Evolutionary conservation across 2,329 filamentous ascomycete genomes (phyloP).

Genomic region (Fusarium sp.): DNA sequence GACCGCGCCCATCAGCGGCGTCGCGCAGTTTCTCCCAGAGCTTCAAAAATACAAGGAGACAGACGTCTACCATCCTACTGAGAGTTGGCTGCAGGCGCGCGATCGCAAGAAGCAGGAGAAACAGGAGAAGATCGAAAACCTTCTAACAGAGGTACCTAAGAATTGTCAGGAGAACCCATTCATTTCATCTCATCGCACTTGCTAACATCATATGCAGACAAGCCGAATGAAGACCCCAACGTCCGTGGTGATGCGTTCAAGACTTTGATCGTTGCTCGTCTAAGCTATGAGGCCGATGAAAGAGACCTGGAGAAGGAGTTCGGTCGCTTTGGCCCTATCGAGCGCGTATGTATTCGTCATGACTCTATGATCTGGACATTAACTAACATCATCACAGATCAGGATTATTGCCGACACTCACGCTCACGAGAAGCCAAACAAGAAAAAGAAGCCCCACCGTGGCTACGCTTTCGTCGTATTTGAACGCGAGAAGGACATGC

Average conservation of each 20-base stretch:
- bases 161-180: constrained; percentile 63
- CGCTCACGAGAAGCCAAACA: constrained; percentile 75
- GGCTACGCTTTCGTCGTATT: constrained; percentile 98
- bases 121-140: constrained; percentile 73
- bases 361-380: background rate
- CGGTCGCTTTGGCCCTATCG: constrained; percentile 91
- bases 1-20: constrained; percentile 77
- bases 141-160: constrained; percentile 73
- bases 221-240: constrained; percentile 86
- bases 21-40: constrained; percentile 80
- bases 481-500: constrained; percentile 98
- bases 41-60: constrained; percentile 83
- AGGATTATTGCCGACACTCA: constrained; percentile 86
- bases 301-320: constrained; percentile 95
- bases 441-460: constrained; percentile 83
- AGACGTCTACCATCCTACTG: constrained; percentile 82
- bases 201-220: constrained; percentile 66
- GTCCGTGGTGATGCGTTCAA: constrained; percentile 94
- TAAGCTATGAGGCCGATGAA: constrained; percentile 90
- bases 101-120: constrained; percentile 88
- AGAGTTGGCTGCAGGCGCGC: constrained; percentile 91
- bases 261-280: constrained; percentile 90
- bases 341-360: constrained; percentile 72
- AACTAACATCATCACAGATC: constrained; percentile 68
- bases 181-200: background rate